Evolutionary conservation across 192 early-diverging fungal species (phyloP), one percentile per base, ranked within the genome.

Genomic region (Phycomyces blakesleeanus): DNA sequence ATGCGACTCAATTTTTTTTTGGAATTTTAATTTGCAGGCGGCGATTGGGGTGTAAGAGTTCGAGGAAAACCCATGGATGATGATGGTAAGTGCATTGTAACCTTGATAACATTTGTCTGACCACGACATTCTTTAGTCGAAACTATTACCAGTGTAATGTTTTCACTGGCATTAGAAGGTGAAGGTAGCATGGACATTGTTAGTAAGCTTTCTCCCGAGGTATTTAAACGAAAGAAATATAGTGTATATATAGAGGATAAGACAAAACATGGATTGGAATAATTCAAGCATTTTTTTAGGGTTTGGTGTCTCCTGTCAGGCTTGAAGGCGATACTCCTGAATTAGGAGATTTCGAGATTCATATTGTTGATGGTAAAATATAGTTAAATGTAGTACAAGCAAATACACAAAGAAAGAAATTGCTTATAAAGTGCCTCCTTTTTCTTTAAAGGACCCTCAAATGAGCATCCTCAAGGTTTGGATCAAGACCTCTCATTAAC

Each of bases 131-230:
- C 7, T 51, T 16, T 67, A 57, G 74, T 65, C 14, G 61, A 66
- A 37, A 69, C 83, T 56, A 76, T 80, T 16, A 72, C 69, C 26
- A 66, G 86, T 41, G 44, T 91, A 9, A 55, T 90, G 16, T 97
- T 91, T 72, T 95, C 95, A 67, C 76, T 87, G 64, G 90, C 85
- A 0, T 66, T 93, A 3, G 90, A 95, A 41, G 92, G 88, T 4
- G 76, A 83, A 20, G 91, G 90, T 5, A 59, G 79, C 14, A 67
- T 90, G 49, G 60, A 83, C 18, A 59, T 89, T 49, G 56, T 71
- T 6, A 63, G 71, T 22, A 61, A 62, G 12, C 50, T 69, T 20
- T 60, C 63, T 51, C 51, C 59, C 63, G 51, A 74, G 38, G 52
- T 63, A 34, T 7, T 5, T 7, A 24, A 65, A 21, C 3, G 44